These are phyloP conservation scores for Brassica balearica DNA, from an alignment of 441 rosid species.

Conservation along the genomic window DNA sequence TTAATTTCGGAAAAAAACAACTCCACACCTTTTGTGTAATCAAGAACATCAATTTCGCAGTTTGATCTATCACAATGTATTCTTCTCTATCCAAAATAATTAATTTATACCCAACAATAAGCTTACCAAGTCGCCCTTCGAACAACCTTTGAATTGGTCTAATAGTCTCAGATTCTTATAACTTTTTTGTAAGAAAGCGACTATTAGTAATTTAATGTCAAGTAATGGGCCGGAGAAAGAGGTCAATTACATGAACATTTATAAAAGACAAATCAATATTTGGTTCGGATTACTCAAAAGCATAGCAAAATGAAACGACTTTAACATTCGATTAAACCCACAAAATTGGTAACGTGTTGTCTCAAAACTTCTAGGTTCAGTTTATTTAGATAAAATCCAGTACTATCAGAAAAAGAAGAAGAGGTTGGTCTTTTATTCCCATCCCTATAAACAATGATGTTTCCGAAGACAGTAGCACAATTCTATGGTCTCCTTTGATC, in stretches of 20 bases:
- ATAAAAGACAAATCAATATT: not conserved
- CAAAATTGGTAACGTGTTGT: constrained; percentile 30
- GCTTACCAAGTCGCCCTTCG: not conserved
- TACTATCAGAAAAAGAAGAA: not conserved
- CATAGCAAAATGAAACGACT: not conserved
- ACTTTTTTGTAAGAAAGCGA: not conserved
- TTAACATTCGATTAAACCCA: constrained; percentile 16
- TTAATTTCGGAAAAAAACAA: no score
- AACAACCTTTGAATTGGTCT: constrained; percentile 2
- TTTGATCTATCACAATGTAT: not conserved
- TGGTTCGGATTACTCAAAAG: constrained; percentile 8
- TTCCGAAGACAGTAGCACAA: constrained; percentile 14
- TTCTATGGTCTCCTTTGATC: constrained; percentile 17
- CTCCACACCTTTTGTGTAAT: not conserved
- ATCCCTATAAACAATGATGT: not conserved
- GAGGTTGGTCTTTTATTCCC: not conserved
- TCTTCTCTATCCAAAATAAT: not conserved
- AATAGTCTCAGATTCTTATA: not conserved
- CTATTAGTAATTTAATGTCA: not conserved
- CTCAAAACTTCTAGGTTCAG: constrained; percentile 26
- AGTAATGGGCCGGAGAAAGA: not conserved
- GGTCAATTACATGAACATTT: constrained; percentile 5
- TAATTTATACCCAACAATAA: constrained; percentile 2
- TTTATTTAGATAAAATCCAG: constrained; percentile 15
- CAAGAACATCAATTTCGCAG: not conserved